These are phyloP conservation scores for Paspalum notatum DNA, from an alignment of 176 grass and related monocot genomes.

Conservation along the genomic window DNA sequence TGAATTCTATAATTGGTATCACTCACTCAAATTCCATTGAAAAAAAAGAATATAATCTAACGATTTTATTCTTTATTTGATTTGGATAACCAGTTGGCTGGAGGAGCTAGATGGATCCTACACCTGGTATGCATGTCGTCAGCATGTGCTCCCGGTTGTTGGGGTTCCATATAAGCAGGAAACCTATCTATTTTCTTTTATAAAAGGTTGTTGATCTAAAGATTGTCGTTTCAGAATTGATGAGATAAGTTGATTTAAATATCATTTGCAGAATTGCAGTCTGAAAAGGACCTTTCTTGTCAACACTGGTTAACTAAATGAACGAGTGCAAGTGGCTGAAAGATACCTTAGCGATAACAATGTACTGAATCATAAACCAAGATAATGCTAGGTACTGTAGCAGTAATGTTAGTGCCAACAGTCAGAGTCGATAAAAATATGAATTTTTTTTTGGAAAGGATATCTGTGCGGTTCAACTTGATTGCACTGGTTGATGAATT, in stretches of 20 bases:
- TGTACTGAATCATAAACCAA: too few species aligned
- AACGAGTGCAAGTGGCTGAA: not conserved
- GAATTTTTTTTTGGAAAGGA: not conserved
- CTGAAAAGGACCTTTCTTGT: not conserved
- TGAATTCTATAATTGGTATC: not conserved
- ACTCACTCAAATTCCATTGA: not conserved
- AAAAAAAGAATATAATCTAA: not conserved
- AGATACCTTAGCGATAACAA: not conserved
- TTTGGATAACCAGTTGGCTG: not conserved
- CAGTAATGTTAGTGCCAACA: not conserved
- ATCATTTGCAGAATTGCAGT: not conserved
- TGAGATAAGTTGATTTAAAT: conserved; percentile 16
- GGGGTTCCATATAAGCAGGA: not conserved
- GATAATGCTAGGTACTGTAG: too few species aligned
- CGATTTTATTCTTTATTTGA: not conserved
- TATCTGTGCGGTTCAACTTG: not conserved
- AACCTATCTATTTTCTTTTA: not conserved
- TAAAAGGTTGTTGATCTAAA: not conserved
- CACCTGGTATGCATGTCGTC: not conserved
- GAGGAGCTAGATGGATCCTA: not conserved
- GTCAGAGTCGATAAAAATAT: not conserved
- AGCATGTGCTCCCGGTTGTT: not conserved
- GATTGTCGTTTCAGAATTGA: not conserved
- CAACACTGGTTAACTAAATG: not conserved
- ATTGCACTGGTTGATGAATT: not conserved